Conservation (phyloP, 2,329 filamentous ascomycete species). For the Alternaria tenuissima region DNA sequence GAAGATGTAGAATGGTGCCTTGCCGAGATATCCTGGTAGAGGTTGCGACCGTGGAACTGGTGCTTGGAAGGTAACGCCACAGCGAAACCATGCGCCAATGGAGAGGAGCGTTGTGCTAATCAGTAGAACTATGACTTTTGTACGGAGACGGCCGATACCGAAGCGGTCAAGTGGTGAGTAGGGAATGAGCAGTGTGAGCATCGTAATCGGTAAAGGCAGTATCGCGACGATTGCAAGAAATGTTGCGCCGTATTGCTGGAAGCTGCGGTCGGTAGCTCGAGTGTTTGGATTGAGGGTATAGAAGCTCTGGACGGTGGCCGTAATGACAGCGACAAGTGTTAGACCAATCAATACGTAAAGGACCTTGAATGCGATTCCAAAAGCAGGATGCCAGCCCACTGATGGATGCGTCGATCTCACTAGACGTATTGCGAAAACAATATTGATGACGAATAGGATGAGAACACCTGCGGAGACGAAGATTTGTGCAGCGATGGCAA, state of each 20-base stretch:
- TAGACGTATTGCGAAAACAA: constrained; percentile 79
- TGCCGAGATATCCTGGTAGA: constrained; percentile 75
- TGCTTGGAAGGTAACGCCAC: constrained; percentile 64
- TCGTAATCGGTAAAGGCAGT: constrained; percentile 68
- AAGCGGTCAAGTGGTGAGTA: constrained; percentile 63
- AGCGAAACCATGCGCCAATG: constrained; percentile 74
- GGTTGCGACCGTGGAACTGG: constrained; percentile 56
- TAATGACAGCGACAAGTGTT: constrained; percentile 72
- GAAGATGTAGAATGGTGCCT: constrained; percentile 80
- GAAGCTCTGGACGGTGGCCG: constrained; percentile 68
- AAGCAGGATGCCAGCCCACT: constrained; percentile 71
- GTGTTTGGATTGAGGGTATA: constrained; percentile 68
- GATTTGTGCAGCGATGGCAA: constrained; percentile 69
- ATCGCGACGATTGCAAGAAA: constrained; percentile 72
- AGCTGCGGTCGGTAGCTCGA: constrained; percentile 63
- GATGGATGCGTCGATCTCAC: constrained; percentile 75
- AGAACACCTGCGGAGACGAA: constrained; percentile 78
- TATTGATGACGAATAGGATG: constrained; percentile 78
- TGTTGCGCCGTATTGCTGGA: constrained; percentile 70
- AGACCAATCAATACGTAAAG: constrained; percentile 67
- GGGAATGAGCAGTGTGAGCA: constrained; percentile 58
- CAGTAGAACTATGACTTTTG: constrained; percentile 72
- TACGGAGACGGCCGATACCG: constrained; percentile 70
- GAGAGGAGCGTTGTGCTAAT: constrained; percentile 67
- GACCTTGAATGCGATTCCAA: constrained; percentile 63